Conservation (phyloP, 495 filamentous ascomycete species). For the Aspergillus saccharolyticus region DNA sequence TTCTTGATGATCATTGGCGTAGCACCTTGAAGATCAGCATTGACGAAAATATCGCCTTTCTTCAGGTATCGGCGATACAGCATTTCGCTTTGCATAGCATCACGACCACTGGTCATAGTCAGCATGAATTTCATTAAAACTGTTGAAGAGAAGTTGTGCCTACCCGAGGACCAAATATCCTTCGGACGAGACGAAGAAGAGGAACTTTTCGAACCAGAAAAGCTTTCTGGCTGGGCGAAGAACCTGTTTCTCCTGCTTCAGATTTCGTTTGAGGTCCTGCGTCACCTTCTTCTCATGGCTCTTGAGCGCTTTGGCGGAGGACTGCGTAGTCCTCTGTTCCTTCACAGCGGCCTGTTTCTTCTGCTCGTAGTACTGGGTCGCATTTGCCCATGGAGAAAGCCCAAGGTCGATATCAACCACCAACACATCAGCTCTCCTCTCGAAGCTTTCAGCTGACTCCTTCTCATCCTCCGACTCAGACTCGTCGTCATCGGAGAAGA, state of each 20-base stretch:
- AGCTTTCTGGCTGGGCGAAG: constrained; percentile 75
- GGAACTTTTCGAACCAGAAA: constrained; percentile 95
- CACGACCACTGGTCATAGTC: constrained; percentile 55
- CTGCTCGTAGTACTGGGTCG: constrained; percentile 85
- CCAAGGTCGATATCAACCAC: constrained; percentile 80
- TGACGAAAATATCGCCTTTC: constrained; percentile 86
- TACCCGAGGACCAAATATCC: constrained; percentile 81
- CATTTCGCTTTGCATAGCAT: constrained; percentile 86
- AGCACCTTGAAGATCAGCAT: constrained; percentile 85
- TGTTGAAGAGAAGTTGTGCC: constrained; percentile 13
- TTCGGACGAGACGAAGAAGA: constrained; percentile 92
- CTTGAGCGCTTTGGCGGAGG: constrained; percentile 79
- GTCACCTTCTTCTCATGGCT: constrained; percentile 83
- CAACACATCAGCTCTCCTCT: constrained; percentile 40
- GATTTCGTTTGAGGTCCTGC: constrained; percentile 73
- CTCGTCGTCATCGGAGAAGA: constrained; percentile 56
- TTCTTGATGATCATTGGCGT: constrained; percentile 83
- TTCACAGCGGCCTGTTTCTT: constrained; percentile 79
- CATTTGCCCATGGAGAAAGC: constrained; percentile 80
- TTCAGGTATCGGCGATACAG: constrained; percentile 78
- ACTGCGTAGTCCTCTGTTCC: constrained; percentile 75
- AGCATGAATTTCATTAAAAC: constrained; percentile 8
- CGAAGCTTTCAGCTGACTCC: constrained; percentile 26
- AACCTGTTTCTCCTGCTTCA: constrained; percentile 89
- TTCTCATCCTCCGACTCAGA: constrained; percentile 55